phyloP scores from a whole-genome alignment of 2,329 filamentous ascomycete species.

The Ceratocystis destructans region DNA sequence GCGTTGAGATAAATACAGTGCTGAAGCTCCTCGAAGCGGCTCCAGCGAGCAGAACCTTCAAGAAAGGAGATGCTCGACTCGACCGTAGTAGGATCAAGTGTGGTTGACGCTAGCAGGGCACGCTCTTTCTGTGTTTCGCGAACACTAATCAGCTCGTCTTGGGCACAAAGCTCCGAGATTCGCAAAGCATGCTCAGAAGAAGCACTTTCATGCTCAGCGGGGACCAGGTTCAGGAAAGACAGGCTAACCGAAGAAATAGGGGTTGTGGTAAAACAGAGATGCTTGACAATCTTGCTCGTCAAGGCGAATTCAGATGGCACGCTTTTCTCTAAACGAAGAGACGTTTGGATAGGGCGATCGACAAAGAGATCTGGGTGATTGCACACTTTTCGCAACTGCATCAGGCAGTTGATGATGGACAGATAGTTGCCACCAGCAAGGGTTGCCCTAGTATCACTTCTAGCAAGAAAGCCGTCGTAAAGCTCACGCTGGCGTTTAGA shows the following conservation, averaged over 20 bases:
- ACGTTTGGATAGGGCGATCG: conserved; percentile 90
- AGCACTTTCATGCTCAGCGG: conserved; percentile 31
- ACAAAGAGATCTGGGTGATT: conserved; percentile 97
- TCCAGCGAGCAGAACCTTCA: conserved; percentile 56
- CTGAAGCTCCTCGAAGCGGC: conserved; percentile 63
- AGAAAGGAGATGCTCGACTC: conserved; percentile 58
- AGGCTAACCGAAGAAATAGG: conserved; percentile 51
- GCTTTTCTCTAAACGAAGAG: conserved; percentile 78
- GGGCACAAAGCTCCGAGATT: conserved; percentile 11
- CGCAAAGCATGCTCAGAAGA: conserved; percentile 36
- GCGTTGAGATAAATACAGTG: conserved; percentile 70
- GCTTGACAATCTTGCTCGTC: conserved; percentile 57
- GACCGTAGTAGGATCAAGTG: conserved; percentile 52
- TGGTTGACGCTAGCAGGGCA: conserved; percentile 39
- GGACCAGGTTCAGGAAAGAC: conserved; percentile 65
- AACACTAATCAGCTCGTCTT: background rate
- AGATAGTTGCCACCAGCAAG: conserved; percentile 88
- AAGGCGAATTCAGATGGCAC: conserved; percentile 32
- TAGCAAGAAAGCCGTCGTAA: conserved; percentile 90
- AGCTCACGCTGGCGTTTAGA: conserved; percentile 91
- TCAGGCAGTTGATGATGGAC: conserved; percentile 94
- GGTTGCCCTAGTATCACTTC: conserved; percentile 77
- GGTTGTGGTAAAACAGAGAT: conserved; percentile 33
- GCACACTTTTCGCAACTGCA: conserved; percentile 95
- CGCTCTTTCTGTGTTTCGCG: conserved; percentile 10